Evolutionary conservation across 164 flowering plant genomes (phyloP), one percentile per base, ranked within the genome.

Genomic region (Umbilicus rupestris): DNA sequence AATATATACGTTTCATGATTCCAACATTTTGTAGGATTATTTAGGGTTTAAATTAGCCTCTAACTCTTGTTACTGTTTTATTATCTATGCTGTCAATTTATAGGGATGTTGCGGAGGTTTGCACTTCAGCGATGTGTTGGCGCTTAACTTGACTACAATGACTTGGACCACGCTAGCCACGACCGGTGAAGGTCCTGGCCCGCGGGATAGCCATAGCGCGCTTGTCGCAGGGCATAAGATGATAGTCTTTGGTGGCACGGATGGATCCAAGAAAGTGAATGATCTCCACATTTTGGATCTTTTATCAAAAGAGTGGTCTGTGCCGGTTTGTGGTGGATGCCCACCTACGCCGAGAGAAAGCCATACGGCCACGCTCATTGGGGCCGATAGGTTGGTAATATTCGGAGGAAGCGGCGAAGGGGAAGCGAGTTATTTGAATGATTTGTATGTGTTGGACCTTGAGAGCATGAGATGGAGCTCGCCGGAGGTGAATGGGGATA

Each of bases 361-460:
- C 67, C 98, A 93, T 76, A 80, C 92, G 1, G 84, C 91, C 20
- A 85, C 92, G 0, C 80, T 87, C 22, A 69, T 93, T 66, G 85
- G 84, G 5, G 83, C 80, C n/a, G 87, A 85, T 14, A 84, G 75
- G 52, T 46, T 93, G 35, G 83, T 93, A 65, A 76, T 93, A 39
- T 93, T 93, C 70, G 98, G 98, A n/a, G 98, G 98, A 2, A 93
- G 97, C 66, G 97, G 98, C 37, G 95, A 90, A 81, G 98, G 97
- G 24, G 90, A 82, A 46, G 84, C 73, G 3, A 88, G 89, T 73
- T 93, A 90, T 75, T 77, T 93, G 82, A 93, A 86, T 72, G 97
- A 93, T 69, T 76, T 89, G 66, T 92, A 93, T 76, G 72, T 93
- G 71, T 74, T 93, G 47, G 92, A 93, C 74, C 79, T 93, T 12